Conservation (phyloP, 257 asterid genomes). For the Solanum etuberosum region DNA sequence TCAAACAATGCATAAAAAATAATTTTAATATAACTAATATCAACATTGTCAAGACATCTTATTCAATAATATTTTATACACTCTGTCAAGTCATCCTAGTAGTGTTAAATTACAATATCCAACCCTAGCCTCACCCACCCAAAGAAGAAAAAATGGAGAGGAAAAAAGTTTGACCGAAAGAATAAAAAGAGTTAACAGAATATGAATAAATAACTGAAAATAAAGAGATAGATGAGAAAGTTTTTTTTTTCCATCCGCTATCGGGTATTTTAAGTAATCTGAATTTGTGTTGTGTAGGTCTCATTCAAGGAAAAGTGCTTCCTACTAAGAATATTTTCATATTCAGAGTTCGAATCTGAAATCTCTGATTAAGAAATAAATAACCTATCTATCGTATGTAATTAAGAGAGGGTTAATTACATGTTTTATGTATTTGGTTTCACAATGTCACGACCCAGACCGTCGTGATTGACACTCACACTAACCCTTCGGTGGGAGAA, state of each 20-base stretch:
- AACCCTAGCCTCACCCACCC: not conserved
- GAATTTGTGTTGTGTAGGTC: too few relatives aligned
- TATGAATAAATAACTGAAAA: not conserved
- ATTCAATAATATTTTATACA: too few relatives aligned
- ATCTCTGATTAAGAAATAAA: not conserved
- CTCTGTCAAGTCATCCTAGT: not conserved
- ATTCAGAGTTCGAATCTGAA: too few relatives aligned
- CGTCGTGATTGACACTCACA: too few relatives aligned
- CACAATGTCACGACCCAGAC: too few relatives aligned
- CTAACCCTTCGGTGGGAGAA: too few relatives aligned
- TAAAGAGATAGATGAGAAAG: not conserved
- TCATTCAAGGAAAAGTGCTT: fast-evolving
- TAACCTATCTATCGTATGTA: not conserved
- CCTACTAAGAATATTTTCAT: too few relatives aligned
- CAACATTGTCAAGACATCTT: too few relatives aligned
- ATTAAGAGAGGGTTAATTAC: not conserved
- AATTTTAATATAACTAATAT: too few relatives aligned
- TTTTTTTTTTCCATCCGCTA: not conserved
- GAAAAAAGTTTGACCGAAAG: not conserved
- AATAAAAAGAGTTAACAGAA: not conserved
- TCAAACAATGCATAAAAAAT: too few relatives aligned
- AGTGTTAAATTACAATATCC: not conserved
- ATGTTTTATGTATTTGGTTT: not conserved
- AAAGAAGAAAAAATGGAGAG: not conserved
- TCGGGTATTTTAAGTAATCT: too few relatives aligned